phyloP scores from a whole-genome alignment of 345 rosid genomes.

The Pugionium dolabratum region DNA sequence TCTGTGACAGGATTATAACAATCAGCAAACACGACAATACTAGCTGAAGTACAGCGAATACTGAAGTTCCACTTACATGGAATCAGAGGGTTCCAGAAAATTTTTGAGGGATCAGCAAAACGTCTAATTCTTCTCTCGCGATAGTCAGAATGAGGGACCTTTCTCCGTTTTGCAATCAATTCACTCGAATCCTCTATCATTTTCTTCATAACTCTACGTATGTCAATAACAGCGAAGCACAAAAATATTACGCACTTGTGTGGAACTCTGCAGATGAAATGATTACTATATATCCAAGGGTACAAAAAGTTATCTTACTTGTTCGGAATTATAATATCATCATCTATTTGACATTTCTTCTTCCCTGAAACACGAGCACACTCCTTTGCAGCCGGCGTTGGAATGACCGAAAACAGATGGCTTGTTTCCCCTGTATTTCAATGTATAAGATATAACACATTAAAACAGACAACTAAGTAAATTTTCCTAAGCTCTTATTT shows the following conservation, averaged over 20 bases:
- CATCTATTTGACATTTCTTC: constrained; percentile 65
- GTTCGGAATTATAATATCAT: constrained; percentile 57
- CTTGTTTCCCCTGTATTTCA: constrained; percentile 47
- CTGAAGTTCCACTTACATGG: constrained; percentile 52
- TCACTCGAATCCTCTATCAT: constrained; percentile 57
- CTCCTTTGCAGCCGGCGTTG: constrained; percentile 70
- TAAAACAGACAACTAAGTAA: constrained; percentile 4
- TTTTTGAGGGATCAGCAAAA: constrained; percentile 40
- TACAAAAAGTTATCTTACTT: constrained; percentile 49
- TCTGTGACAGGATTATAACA: constrained; percentile 45
- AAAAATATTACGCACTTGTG: constrained; percentile 11
- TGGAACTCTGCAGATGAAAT: constrained; percentile 13
- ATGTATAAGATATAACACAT: constrained; percentile 7
- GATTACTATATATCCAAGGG: not conserved
- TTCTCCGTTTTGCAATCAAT: constrained; percentile 59
- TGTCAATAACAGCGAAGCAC: constrained; percentile 21
- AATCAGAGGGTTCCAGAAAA: constrained; percentile 56
- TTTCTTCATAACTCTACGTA: constrained; percentile 55
- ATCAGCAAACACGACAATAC: constrained; percentile 34
- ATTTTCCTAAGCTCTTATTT: not conserved
- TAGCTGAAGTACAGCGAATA: not conserved
- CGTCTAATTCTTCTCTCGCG: constrained; percentile 49
- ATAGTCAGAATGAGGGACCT: constrained; percentile 43
- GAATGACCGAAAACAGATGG: constrained; percentile 50
- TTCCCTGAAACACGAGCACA: constrained; percentile 47